Percentiles rank a stretch among this genome's conserved stretches.
These are phyloP conservation scores for Hawksworthiomyces lignivorus DNA, from an alignment of 2,329 filamentous ascomycete species.

Conservation along the genomic window DNA sequence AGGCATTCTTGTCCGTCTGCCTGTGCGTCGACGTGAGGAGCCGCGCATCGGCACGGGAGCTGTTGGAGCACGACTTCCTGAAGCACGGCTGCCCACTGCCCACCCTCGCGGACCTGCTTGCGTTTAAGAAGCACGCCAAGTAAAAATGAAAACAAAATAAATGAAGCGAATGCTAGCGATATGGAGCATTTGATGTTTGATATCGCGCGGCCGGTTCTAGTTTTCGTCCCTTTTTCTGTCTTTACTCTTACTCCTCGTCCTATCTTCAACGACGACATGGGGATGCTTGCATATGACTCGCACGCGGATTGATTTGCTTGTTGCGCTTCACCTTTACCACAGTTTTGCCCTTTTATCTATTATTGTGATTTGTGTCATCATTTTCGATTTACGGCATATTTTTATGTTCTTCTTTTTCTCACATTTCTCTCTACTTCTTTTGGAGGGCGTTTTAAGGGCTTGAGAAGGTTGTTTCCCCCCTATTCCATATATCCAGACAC, in stretches of 20 bases:
- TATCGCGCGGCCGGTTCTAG: no score
- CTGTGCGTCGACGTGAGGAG: conserved; percentile 95
- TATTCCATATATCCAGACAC: conserved; percentile 15
- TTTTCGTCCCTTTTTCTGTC: no score
- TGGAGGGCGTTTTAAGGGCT: conserved; percentile 6
- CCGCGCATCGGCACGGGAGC: conserved; percentile 81
- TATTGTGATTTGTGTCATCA: not conserved
- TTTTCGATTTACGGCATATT: not conserved
- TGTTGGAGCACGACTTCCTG: conserved; percentile 88
- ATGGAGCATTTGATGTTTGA: no score
- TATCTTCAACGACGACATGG: no score
- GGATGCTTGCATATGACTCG: no score
- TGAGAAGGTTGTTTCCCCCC: conserved; percentile 5
- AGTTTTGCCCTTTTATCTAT: not conserved
- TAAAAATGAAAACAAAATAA: conserved; percentile 27
- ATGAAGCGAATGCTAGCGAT: no score
- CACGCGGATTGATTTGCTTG: no score
- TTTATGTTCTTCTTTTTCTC: not conserved
- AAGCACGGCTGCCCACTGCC: conserved; percentile 79
- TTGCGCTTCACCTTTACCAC: no score
- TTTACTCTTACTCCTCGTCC: no score
- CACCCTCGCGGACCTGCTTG: conserved; percentile 78
- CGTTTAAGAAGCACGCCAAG: conserved; percentile 72
- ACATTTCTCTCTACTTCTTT: not conserved
- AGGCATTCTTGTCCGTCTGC: conserved; percentile 93